phyloP scores from a whole-genome alignment of 1,284 basidiomycete species.

The Hymenochaete sp. region DNA sequence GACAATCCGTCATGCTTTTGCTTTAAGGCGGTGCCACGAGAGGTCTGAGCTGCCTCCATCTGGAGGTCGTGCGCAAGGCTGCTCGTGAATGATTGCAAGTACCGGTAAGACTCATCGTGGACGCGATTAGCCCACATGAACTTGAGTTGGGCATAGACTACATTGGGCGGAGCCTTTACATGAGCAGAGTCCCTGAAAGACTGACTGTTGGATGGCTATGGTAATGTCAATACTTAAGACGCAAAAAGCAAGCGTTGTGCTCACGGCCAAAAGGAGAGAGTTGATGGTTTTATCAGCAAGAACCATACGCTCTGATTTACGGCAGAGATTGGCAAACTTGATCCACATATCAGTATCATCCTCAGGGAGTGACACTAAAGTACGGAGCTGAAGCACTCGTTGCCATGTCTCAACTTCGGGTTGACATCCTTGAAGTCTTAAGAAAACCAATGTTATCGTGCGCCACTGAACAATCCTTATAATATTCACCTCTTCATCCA shows the following conservation, averaged over 20 bases:
- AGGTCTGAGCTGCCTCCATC: slow-evolving; percentile 39
- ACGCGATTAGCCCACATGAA: slow-evolving; percentile 92
- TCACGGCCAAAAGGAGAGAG: slow-evolving; percentile 68
- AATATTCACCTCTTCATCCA: slow-evolving; percentile 82
- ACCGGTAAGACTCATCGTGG: slow-evolving; percentile 73
- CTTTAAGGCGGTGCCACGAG: slow-evolving; percentile 45
- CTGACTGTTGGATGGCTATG: slow-evolving; percentile 15
- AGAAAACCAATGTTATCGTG: slow-evolving; percentile 18
- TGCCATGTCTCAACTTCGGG: slow-evolving; percentile 99
- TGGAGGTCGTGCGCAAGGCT: slow-evolving; percentile 73
- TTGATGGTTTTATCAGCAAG: slow-evolving; percentile 97
- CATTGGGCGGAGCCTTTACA: slow-evolving; percentile 83
- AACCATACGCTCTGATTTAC: slow-evolving; percentile 78
- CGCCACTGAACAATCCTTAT: background rate
- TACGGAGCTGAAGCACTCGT: slow-evolving; percentile 91
- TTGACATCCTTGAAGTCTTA: slow-evolving; percentile 89
- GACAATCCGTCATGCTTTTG: slow-evolving; percentile 71
- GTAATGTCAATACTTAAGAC: slow-evolving; percentile 2
- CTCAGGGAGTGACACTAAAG: slow-evolving; percentile 87
- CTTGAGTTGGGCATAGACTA: slow-evolving; percentile 96
- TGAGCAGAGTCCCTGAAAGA: slow-evolving; percentile 31
- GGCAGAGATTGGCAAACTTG: slow-evolving; percentile 83
- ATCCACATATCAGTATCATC: slow-evolving; percentile 99
- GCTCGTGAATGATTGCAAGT: slow-evolving; percentile 79
- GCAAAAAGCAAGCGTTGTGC: slow-evolving; percentile 20